Evolutionary conservation across 306 rosid species (phyloP).

Genomic region (Pterocarpus macrocarpus): DNA sequence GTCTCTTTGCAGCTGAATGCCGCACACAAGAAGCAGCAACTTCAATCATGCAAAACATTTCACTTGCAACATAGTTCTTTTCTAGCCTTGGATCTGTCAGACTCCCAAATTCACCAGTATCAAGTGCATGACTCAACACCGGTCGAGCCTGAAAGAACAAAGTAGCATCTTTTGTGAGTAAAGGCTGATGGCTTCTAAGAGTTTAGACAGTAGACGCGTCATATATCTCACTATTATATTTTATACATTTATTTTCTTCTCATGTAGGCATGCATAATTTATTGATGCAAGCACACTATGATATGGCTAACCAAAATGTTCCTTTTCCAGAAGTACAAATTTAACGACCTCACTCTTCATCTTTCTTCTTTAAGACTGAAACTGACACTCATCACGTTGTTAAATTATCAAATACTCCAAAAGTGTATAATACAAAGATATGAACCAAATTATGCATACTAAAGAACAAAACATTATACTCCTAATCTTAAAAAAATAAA

Average conservation of each 20-base stretch:
- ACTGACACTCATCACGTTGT: conserved; percentile 8
- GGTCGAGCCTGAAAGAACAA: conserved; percentile 82
- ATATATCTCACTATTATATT: conserved; percentile 5
- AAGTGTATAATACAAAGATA: too few species aligned
- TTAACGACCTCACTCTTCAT: conserved; percentile 2
- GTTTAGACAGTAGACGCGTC: background rate
- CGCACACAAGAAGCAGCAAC: conserved; percentile 91
- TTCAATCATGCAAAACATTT: conserved; percentile 77
- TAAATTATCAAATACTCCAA: conserved; percentile 17
- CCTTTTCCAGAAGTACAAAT: background rate
- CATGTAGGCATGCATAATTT: conserved; percentile 29
- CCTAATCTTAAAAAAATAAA: too few species aligned
- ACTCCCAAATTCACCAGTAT: conserved; percentile 62
- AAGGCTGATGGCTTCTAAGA: conserved; percentile 28
- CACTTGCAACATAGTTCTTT: conserved; percentile 70
- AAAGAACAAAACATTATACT: too few species aligned
- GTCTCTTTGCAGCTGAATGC: conserved; percentile 82
- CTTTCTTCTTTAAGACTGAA: conserved; percentile 9
- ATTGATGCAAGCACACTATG: conserved; percentile 6
- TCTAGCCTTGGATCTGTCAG: conserved; percentile 79
- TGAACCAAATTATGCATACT: too few species aligned
- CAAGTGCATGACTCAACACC: conserved; percentile 70
- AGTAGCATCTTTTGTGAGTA: conserved; percentile 41
- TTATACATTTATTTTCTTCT: background rate
- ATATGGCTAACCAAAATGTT: background rate